phyloP scores from a whole-genome alignment of 306 rosid genomes.

The Pueraria montana region DNA sequence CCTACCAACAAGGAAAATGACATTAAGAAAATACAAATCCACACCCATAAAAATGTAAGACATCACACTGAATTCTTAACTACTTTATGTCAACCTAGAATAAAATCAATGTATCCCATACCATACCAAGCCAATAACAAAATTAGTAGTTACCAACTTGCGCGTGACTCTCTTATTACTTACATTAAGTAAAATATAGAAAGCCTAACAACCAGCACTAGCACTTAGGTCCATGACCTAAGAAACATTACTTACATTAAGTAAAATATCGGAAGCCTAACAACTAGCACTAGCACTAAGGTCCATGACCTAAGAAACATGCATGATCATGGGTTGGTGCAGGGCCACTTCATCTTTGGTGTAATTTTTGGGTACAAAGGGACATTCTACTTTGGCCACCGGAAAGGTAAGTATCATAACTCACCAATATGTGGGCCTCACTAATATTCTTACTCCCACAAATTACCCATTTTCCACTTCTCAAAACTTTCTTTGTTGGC shows the following conservation, averaged over 20 bases:
- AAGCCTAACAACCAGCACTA: conserved; percentile 27
- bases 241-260: conserved; percentile 18
- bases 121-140: background rate
- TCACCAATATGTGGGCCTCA: conserved; percentile 41
- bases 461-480: conserved; percentile 16
- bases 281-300: conserved; percentile 2
- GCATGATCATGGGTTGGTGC: conserved; percentile 23
- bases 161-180: conserved; percentile 1
- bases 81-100: background rate
- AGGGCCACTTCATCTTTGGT: conserved; percentile 41
- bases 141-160: background rate
- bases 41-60: too few species aligned
- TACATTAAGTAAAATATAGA: background rate
- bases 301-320: conserved; percentile 44
- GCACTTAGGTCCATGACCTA: conserved; percentile 44
- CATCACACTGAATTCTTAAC: background rate
- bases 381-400: conserved; percentile 40
- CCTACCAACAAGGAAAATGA: too few species aligned
- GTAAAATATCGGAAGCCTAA: conserved; percentile 1
- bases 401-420: conserved; percentile 37
- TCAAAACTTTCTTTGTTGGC: conserved; percentile 1
- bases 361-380: conserved; percentile 34
- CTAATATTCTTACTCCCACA: background rate
- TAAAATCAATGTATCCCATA: background rate
- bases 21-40: too few species aligned